Percentiles rank a stretch among this genome's conserved stretches.
phyloP scores from a whole-genome alignment of 768 basidiomycete genomes.

The Kwoniella sp. region DNA sequence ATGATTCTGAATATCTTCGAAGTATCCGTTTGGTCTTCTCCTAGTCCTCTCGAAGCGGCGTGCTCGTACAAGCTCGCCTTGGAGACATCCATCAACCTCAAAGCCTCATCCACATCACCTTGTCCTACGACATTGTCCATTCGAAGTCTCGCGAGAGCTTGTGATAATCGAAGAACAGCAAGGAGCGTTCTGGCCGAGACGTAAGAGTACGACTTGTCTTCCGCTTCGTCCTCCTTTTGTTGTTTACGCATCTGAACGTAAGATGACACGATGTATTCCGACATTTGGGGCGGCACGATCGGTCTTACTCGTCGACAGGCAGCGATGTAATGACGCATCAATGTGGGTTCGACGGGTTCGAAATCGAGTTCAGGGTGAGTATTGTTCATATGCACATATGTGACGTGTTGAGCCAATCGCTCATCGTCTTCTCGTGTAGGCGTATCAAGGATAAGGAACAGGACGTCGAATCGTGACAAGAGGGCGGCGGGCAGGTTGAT shows the following conservation, averaged over 20 bases:
- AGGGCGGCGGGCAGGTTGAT: constrained; percentile 98
- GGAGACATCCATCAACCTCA: constrained; percentile 94
- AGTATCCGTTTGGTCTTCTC: constrained; percentile 71
- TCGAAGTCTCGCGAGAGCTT: constrained; percentile 89
- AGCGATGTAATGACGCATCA: constrained; percentile 97
- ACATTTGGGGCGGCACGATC: constrained; percentile 82
- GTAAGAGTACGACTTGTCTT: constrained; percentile 87
- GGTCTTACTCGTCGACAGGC: constrained; percentile 84
- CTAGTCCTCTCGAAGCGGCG: constrained; percentile 67
- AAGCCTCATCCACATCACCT: constrained; percentile 91
- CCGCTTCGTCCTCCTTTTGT: constrained; percentile 84
- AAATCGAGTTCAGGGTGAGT: constrained; percentile 73
- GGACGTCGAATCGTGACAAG: constrained; percentile 90
- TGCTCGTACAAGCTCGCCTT: constrained; percentile 76
- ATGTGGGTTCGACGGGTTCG: constrained; percentile 78
- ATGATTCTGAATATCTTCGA: constrained; percentile 89
- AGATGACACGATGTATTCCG: constrained; percentile 88
- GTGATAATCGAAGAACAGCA: constrained; percentile 88
- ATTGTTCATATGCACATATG: constrained; percentile 96
- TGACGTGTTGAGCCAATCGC: constrained; percentile 92
- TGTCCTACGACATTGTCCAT: constrained; percentile 77
- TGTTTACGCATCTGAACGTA: constrained; percentile 93
- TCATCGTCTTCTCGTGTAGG: constrained; percentile 94
- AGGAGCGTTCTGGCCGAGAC: constrained; percentile 95
- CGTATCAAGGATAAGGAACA: constrained; percentile 96